phyloP scores from a whole-genome alignment of 805 yeast genomes.

The Cyberlindnera mississippiensis region DNA sequence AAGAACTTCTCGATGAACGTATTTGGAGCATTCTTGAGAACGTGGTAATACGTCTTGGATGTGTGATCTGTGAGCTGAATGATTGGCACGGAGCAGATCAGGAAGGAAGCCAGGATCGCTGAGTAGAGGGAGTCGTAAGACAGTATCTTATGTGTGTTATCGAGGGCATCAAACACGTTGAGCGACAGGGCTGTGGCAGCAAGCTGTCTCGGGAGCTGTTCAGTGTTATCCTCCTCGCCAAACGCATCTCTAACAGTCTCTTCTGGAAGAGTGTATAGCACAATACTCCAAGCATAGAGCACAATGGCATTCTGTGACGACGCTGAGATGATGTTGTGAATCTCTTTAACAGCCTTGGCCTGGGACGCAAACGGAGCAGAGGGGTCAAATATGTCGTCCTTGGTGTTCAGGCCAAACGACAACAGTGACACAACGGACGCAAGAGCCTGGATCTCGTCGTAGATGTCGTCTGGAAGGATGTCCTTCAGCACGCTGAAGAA shows the following conservation, averaged over 20 bases:
- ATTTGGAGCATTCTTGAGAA: conserved; percentile 31
- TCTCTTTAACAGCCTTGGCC: conserved; percentile 32
- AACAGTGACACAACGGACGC: conserved; percentile 46
- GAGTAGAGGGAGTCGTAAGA: conserved; percentile 48
- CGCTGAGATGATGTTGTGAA: conserved; percentile 38
- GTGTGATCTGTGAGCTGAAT: conserved; percentile 41
- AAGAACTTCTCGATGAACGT: conserved; percentile 38
- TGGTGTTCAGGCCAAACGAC: conserved; percentile 53
- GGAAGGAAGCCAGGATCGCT: conserved; percentile 37
- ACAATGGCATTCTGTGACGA: conserved; percentile 44
- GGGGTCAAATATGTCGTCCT: conserved; percentile 39
- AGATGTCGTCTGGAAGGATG: conserved; percentile 17
- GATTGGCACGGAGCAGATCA: conserved; percentile 37
- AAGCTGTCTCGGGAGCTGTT: conserved; percentile 8
- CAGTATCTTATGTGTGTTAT: conserved; percentile 38
- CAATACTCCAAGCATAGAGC: conserved; percentile 63
- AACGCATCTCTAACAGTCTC: conserved; percentile 40
- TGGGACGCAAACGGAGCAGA: conserved; percentile 40
- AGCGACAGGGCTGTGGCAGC: conserved; percentile 32
- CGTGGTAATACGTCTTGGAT: conserved; percentile 29
- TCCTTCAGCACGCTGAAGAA: conserved; percentile 19
- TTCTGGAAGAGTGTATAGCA: conserved; percentile 47
- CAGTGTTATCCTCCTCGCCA: conserved; percentile 21
- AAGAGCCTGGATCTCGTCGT: conserved; percentile 39
- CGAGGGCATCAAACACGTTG: conserved; percentile 45